phyloP scores from a whole-genome alignment of 2,329 filamentous ascomycete species.

The Ceratocystis lukuohia region DNA sequence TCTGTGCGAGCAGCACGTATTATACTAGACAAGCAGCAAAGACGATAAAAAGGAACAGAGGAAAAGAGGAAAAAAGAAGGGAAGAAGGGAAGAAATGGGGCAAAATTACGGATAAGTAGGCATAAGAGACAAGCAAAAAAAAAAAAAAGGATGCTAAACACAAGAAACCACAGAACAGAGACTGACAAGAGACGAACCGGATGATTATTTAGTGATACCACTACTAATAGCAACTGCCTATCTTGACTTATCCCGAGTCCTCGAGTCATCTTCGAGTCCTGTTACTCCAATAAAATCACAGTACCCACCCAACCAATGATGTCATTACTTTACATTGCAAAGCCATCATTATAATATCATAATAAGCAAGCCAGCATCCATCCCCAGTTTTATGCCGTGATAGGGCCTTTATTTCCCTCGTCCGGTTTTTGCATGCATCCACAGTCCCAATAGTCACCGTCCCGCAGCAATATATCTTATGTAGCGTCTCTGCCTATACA shows the following conservation, averaged over 20 bases:
- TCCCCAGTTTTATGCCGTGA: not conserved
- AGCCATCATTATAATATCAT: not conserved
- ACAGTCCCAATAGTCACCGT: not conserved
- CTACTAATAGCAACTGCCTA: not conserved
- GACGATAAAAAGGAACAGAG: not conserved
- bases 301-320: not conserved
- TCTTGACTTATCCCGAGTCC: not conserved
- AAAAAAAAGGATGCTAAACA: not conserved
- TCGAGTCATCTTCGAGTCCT: not conserved
- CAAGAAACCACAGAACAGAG: not conserved
- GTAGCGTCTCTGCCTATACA: not conserved
- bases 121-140: not conserved
- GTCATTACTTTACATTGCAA: not conserved
- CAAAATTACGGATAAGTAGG: not conserved
- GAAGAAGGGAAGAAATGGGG: not conserved
- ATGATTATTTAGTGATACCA: not conserved
- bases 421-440: not conserved
- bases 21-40: not conserved
- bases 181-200: not conserved
- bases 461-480: not conserved
- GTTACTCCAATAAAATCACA: not conserved
- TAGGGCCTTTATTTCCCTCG: not conserved
- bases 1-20: not conserved
- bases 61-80: not conserved
- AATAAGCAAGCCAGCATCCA: not conserved